These are phyloP conservation scores for Epichloe aotearoae DNA, from an alignment of 2,329 filamentous ascomycete genomes.

Conservation along the genomic window DNA sequence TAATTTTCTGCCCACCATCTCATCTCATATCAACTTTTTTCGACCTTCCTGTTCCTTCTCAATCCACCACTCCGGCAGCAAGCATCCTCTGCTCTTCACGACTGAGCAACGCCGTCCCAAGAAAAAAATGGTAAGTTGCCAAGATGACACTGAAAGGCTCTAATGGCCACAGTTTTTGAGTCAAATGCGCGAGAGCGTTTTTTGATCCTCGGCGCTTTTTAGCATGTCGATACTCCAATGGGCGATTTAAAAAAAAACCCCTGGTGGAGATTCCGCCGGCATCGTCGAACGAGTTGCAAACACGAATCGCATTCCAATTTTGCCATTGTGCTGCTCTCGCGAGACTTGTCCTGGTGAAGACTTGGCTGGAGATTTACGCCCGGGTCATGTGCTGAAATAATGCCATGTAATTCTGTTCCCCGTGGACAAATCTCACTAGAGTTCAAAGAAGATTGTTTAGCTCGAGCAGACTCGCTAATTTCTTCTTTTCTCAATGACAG, in stretches of 20 bases:
- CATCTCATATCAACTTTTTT: conserved; percentile 16
- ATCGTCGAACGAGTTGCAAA: conserved; percentile 8
- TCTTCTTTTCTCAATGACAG: conserved; percentile 99
- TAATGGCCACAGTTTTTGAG: conserved; percentile 26
- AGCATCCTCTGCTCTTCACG: conserved; percentile 21
- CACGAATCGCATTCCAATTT: neutral
- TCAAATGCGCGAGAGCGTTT: conserved; percentile 21
- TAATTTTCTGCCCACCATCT: conserved; percentile 24
- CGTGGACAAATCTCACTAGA: conserved; percentile 58
- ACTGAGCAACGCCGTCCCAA: conserved; percentile 22
- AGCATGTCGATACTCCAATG: neutral
- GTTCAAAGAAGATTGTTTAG: conserved; percentile 73
- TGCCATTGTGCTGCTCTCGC: neutral
- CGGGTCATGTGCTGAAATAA: conserved; percentile 35
- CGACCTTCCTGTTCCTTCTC: conserved; percentile 8
- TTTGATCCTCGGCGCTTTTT: conserved; percentile 17
- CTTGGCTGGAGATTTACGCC: conserved; percentile 46
- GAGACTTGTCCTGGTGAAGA: conserved; percentile 34
- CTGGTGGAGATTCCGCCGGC: conserved; percentile 23
- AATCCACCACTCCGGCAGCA: conserved; percentile 17
- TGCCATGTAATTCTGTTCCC: conserved; percentile 29
- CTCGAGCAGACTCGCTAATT: conserved; percentile 78
- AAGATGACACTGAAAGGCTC: conserved; percentile 18
- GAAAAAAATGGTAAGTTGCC: conserved; percentile 30
- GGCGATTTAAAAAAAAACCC: conserved; percentile 2